Conservation (phyloP, 129 eudicot genomes). For the Helianthus tuberosus region DNA sequence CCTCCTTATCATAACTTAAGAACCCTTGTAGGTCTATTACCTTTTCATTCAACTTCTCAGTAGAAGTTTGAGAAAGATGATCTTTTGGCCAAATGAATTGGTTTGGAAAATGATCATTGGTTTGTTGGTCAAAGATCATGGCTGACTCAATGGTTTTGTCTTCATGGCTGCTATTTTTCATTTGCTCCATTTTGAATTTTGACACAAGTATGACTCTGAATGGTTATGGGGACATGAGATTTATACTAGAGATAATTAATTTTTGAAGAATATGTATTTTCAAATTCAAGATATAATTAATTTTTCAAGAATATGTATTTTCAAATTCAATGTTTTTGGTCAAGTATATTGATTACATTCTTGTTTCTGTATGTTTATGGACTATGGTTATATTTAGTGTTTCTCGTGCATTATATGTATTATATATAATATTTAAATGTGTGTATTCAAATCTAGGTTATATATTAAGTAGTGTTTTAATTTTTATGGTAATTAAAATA, state of each 20-base stretch:
- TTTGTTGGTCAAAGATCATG: constrained; percentile 7
- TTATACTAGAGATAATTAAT: constrained; percentile 6
- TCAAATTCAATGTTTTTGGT: no score
- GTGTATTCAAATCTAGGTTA: no score
- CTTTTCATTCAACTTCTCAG: constrained; percentile 35
- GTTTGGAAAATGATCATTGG: constrained; percentile 29
- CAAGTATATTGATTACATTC: no score
- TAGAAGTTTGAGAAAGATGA: constrained; percentile 14
- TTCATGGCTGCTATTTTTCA: constrained; percentile 6
- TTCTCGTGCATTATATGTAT: no score
- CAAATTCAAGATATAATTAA: no score
- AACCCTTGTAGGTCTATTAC: constrained; percentile 45
- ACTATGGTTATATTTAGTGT: no score
- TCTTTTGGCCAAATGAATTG: constrained; percentile 50
- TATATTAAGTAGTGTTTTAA: no score
- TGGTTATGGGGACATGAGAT: neutral
- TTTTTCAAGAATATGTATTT: no score
- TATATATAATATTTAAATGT: no score
- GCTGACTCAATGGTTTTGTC: constrained; percentile 27
- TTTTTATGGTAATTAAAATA: no score
- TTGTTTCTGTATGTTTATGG: no score
- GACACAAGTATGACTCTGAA: neutral
- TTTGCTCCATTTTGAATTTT: constrained; percentile 15
- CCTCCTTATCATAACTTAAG: constrained; percentile 33
- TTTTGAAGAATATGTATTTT: neutral